Conservation (phyloP, 306 rosid genomes). For the Glycine tomentella region DNA sequence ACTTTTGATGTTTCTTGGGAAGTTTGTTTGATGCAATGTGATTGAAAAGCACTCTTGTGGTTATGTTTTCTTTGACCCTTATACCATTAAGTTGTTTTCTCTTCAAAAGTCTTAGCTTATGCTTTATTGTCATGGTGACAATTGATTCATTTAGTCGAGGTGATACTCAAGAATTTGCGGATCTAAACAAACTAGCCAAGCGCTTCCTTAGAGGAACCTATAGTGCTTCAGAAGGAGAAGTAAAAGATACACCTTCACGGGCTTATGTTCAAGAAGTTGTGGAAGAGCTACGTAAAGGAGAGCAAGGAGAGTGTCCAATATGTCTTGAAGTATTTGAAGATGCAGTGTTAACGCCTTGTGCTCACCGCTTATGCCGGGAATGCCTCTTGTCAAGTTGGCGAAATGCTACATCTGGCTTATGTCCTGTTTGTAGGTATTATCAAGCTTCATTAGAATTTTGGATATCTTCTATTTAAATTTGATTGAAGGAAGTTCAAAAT, state of each 20-base stretch:
- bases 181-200: slow-evolving; percentile 85
- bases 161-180: slow-evolving; percentile 87
- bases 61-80: slow-evolving; percentile 32
- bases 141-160: slow-evolving; percentile 81
- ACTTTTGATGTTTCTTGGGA: slow-evolving; percentile 30
- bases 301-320: slow-evolving; percentile 93
- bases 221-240: slow-evolving; percentile 66
- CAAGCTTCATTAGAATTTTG: slow-evolving; percentile 36
- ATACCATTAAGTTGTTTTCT: slow-evolving; percentile 12
- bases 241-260: slow-evolving; percentile 71
- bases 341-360: slow-evolving; percentile 95
- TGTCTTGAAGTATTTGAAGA: slow-evolving; percentile 98
- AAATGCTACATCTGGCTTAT: slow-evolving; percentile 76
- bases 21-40: slow-evolving; percentile 37
- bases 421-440: slow-evolving; percentile 97
- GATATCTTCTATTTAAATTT: slow-evolving; percentile 35
- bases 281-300: slow-evolving; percentile 87
- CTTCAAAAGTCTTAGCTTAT: slow-evolving; percentile 11
- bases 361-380: slow-evolving; percentile 94
- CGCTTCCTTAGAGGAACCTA: slow-evolving; percentile 75
- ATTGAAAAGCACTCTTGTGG: slow-evolving; percentile 24
- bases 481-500: slow-evolving; percentile 9
- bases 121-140: slow-evolving; percentile 29
- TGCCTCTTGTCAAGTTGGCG: slow-evolving; percentile 94
- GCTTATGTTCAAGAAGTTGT: slow-evolving; percentile 94